Evolutionary conservation across 1,284 basidiomycete species (phyloP).

Genomic region (Apiotrichum akiyoshidainum): DNA sequence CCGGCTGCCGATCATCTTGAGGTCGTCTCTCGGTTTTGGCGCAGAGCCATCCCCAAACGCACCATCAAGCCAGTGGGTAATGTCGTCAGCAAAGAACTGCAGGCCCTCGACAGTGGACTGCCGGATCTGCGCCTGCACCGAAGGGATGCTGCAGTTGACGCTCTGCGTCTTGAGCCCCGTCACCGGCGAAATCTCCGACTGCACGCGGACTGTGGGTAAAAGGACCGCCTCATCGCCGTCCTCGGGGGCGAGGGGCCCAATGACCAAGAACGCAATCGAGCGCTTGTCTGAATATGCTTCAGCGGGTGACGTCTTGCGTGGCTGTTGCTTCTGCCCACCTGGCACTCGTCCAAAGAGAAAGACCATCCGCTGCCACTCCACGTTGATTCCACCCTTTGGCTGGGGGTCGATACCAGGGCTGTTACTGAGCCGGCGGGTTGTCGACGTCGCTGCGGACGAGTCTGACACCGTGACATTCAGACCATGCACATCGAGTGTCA

Average conservation of each 20-base stretch:
- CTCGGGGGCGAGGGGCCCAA: slow-evolving; percentile 43
- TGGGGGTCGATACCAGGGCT: slow-evolving; percentile 4
- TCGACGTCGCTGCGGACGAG: slow-evolving; percentile 5
- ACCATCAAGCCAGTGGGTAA: slow-evolving; percentile 62
- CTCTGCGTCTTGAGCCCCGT: slow-evolving; percentile 26
- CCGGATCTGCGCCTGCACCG: slow-evolving; percentile 61
- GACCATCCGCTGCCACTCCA: slow-evolving; percentile 43
- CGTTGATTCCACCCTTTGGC: slow-evolving; percentile 12
- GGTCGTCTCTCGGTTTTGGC: slow-evolving; percentile 55
- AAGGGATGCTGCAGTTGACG: slow-evolving; percentile 59
- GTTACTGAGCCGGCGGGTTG: not conserved
- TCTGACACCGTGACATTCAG: slow-evolving; percentile 20
- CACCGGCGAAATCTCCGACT: slow-evolving; percentile 9
- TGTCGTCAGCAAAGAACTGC: slow-evolving; percentile 81
- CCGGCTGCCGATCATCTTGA: slow-evolving; percentile 75
- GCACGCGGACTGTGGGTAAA: slow-evolving; percentile 52
- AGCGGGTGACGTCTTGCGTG: slow-evolving; percentile 4
- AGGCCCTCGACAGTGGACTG: slow-evolving; percentile 63
- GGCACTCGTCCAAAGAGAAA: slow-evolving; percentile 45
- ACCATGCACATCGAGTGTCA: slow-evolving; percentile 46
- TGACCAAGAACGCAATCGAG: slow-evolving; percentile 39
- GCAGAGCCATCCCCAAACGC: slow-evolving; percentile 45
- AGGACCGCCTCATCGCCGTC: slow-evolving; percentile 32
- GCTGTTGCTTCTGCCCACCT: slow-evolving; percentile 22
- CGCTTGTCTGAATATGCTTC: slow-evolving; percentile 24